Evolutionary conservation across 2,329 filamentous ascomycete species (phyloP).

Genomic region (Cyphellophora europaea): DNA sequence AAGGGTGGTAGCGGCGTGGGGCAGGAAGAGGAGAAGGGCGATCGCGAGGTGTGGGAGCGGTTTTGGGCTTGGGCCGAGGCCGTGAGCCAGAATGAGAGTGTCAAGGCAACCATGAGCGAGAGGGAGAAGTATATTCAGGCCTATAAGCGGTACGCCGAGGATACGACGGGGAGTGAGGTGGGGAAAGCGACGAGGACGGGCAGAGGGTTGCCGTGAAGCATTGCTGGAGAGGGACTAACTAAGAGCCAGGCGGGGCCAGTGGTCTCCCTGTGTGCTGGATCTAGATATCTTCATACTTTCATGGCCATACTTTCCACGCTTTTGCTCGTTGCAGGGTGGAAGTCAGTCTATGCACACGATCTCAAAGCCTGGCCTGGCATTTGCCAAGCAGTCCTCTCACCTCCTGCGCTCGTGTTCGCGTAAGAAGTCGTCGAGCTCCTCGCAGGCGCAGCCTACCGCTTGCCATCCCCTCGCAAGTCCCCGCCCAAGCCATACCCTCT

Average conservation of each 20-base stretch:
- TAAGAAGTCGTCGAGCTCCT: no score
- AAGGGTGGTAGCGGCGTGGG: conserved; percentile 50
- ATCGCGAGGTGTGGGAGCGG: conserved; percentile 53
- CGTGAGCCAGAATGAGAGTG: conserved; percentile 50
- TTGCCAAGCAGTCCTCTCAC: no score
- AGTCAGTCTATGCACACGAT: no score
- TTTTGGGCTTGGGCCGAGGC: conserved; percentile 58
- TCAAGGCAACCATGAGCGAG: conserved; percentile 60
- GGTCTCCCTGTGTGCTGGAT: no score
- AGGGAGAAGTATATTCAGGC: conserved; percentile 58
- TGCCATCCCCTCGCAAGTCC: neutral
- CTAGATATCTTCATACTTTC: no score
- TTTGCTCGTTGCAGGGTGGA: no score
- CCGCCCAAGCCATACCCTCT: conserved; percentile 76
- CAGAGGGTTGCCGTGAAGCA: conserved; percentile 51
- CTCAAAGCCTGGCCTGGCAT: no score
- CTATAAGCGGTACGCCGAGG: conserved; percentile 59
- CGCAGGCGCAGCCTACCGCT: no score
- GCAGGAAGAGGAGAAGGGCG: conserved; percentile 35
- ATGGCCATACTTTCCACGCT: no score
- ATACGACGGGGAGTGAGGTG: conserved; percentile 53
- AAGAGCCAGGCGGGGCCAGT: no score
- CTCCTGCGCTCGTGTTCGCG: no score
- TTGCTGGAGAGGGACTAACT: no score
- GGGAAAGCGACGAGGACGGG: conserved; percentile 56